Evolutionary conservation across 371 early-diverging fungal species (phyloP), one percentile per base, ranked within the genome.

Genomic region (Mucor irregularis): DNA sequence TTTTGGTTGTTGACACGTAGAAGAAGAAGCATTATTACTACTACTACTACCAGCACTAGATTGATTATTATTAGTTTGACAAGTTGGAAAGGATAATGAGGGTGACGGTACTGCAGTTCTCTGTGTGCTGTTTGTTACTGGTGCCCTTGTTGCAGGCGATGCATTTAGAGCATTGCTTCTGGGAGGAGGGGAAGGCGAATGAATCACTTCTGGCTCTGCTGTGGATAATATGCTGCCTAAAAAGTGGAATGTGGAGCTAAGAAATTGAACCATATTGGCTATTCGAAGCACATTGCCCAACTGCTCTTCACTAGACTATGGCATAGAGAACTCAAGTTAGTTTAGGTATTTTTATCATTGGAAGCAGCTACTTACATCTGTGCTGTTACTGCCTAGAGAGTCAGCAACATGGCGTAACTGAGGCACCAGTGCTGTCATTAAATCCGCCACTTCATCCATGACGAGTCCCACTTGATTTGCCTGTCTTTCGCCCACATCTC

Each of bases 191-290:
- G n/a, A n/a, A n/a, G n/a, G n/a, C n/a, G n/a, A n/a, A n/a, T n/a
- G n/a, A n/a, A n/a, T n/a, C n/a, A n/a, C 16, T 33, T 30, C 33
- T 22, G 22, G 24, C 35, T 76, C 76, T 1, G 68, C 66, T 10
- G 62, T 70, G 1, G 64, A 70, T 37, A 76, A 50, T 14, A 73
- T 63, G 0, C 71, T 67, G 5, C 69, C 73, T 26, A 76, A 40
- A 45, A 73, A 73, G 25, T 76, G 73, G 26, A 69, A 46, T 22
- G 67, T 69, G 14, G 71, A 35, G 49, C 77, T 73, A 61, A 76
- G 58, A 1, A 71, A 63, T 48, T 76, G 77, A 14, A 73, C 55
- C 34, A 76, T 58, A 39, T 73, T 62, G 29, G 77, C 69, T 6
- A 64, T 57, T 17, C 44, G 37, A 10, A 33, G 21, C 4, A 56